Evolutionary conservation across 805 yeast genomes (phyloP).

Genomic region (Lachancea fermentati): DNA sequence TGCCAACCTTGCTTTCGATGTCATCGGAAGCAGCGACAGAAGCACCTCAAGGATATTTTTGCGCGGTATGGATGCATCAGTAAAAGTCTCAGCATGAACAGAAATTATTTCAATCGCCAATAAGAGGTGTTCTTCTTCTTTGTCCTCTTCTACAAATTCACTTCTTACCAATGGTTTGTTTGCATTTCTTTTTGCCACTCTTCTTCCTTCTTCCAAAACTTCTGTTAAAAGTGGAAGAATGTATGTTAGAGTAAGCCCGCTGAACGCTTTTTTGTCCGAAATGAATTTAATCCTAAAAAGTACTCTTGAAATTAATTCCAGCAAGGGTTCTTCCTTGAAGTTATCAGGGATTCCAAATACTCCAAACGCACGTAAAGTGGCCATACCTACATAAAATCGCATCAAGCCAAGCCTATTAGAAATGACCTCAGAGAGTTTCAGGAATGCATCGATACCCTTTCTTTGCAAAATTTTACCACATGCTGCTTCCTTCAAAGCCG

Average conservation of each 20-base stretch:
- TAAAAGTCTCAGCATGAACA: slow-evolving; percentile 63
- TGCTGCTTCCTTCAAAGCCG: slow-evolving; percentile 36
- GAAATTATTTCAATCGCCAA: slow-evolving; percentile 71
- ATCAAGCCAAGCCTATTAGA: slow-evolving; percentile 47
- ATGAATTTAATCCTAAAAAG: slow-evolving; percentile 71
- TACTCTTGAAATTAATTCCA: slow-evolving; percentile 54
- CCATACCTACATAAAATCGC: slow-evolving; percentile 57
- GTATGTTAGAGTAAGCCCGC: slow-evolving; percentile 62
- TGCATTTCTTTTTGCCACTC: slow-evolving; percentile 46
- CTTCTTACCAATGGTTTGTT: slow-evolving; percentile 48
- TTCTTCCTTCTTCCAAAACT: slow-evolving; percentile 62
- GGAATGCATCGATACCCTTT: slow-evolving; percentile 44
- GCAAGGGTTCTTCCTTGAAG: slow-evolving; percentile 45
- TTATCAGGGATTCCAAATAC: slow-evolving; percentile 42
- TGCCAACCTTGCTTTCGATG: slow-evolving; percentile 73
- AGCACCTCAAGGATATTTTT: slow-evolving; percentile 54
- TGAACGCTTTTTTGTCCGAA: slow-evolving; percentile 67
- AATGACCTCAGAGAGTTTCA: slow-evolving; percentile 48
- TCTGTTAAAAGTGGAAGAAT: slow-evolving; percentile 66
- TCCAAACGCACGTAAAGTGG: slow-evolving; percentile 55
- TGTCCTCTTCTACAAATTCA: slow-evolving; percentile 75
- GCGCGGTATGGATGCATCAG: slow-evolving; percentile 65
- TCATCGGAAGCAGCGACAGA: slow-evolving; percentile 60
- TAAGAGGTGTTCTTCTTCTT: slow-evolving; percentile 81
- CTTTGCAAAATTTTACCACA: slow-evolving; percentile 37